These are phyloP conservation scores for Kalmusia sp. DNA, from an alignment of 2,329 filamentous ascomycete genomes.

Conservation along the genomic window DNA sequence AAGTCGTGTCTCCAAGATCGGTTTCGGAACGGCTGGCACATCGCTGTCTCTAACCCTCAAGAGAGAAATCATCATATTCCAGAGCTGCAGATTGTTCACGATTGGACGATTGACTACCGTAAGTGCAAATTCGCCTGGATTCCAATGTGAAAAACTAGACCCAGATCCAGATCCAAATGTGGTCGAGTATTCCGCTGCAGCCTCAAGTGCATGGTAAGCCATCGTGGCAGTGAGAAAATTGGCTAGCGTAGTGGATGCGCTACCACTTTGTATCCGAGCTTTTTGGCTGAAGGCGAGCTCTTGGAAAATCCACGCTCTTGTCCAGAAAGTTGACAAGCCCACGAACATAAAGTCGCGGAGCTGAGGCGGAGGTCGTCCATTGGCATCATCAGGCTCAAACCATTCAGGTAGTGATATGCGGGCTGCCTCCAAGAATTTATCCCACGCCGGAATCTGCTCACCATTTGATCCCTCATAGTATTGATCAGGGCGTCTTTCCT, in stretches of 20 bases:
- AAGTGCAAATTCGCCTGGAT: not conserved
- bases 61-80: not conserved
- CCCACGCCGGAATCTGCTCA: not conserved
- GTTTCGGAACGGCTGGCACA: not conserved
- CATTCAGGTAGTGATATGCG: not conserved
- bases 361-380: not conserved
- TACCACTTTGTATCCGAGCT: not conserved
- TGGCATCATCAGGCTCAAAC: not conserved
- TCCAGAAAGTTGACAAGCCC: not conserved
- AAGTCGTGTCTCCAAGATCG: not conserved
- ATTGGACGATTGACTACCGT: not conserved
- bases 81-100: not conserved
- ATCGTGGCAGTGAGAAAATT: not conserved
- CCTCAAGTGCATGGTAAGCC: not conserved
- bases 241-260: not conserved
- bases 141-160: not conserved
- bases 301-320: slow-evolving; percentile 2
- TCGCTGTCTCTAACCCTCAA: not conserved
- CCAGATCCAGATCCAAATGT: not conserved
- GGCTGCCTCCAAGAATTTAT: not conserved
- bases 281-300: slow-evolving; percentile 1
- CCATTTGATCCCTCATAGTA: not conserved
- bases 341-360: not conserved
- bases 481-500: slow-evolving; percentile 1
- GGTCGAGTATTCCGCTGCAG: not conserved